Base-by-base conservation (phyloP, 2,329 filamentous ascomycete genomes). In the Aureobasidium mangrovei region DNA sequence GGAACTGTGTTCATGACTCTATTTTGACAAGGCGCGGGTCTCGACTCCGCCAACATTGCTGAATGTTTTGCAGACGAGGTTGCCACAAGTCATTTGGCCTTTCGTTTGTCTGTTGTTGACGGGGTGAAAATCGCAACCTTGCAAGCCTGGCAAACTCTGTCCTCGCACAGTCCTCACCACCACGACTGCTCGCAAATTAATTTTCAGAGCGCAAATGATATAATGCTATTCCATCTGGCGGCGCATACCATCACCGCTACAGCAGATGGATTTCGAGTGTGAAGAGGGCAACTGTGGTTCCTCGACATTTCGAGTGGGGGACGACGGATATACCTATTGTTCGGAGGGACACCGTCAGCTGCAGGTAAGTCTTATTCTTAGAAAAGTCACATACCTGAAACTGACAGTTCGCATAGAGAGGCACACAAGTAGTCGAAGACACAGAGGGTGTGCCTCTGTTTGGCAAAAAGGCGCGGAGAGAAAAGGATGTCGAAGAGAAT, bases 241-340 rank as follows among this genome's bases (percentile, higher is more conserved):
- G 35, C 27, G 12, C 12, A 39, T 7, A 12, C 26, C 24, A 2
- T 12, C 26, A 40, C 47, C n/a, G 35, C 38, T n/a, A 29, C 10
- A 31, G 38, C n/a, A 48, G 38, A 57, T 57, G 56, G 56, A 57
- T 7, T 41, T 36, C 27, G 57, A 59, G 40, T 59, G 57, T 32
- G 57, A 59, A 42, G 48, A 40, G 18, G 43, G 44, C 32, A 35
- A 35, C 8, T 95, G 89, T 66, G 84, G 85, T 57, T 85, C 86
- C 49, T 78, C 77, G 40, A 79, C 79, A 58, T 89, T 66, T 36
- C 67, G 85, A 72, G 86, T 88, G 64, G 74, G 84, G 32, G 83
- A 90, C 60, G 86, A 86, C 69, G 88, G 88, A 3, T 79, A 84
- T 56, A 81, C 84, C 58, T 94, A 88, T 67, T 95, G 89, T 69